phyloP scores from a whole-genome alignment of 345 rosid species.

The Chamaenerion angustifolium region DNA sequence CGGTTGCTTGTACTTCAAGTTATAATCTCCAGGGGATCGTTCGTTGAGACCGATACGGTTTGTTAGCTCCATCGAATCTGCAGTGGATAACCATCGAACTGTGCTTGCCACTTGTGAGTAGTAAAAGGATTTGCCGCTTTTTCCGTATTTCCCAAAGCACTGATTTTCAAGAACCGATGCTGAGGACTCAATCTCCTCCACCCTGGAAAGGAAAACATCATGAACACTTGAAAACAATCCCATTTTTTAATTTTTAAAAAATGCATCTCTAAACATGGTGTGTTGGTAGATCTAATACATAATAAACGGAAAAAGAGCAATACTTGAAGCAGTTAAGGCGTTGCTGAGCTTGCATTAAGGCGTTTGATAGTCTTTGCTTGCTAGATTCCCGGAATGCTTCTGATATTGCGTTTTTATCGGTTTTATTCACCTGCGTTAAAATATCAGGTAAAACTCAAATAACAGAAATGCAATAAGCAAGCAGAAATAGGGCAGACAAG shows the following conservation, averaged over 20 bases:
- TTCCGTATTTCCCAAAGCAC: conserved; percentile 66
- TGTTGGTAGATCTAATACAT: neutral
- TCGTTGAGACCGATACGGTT: conserved; percentile 18
- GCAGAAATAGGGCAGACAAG: neutral
- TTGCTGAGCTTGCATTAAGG: conserved; percentile 43
- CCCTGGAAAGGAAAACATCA: conserved; percentile 36
- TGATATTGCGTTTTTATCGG: conserved; percentile 51
- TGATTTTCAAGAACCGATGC: conserved; percentile 59
- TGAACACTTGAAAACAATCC: neutral
- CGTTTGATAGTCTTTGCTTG: conserved; percentile 48
- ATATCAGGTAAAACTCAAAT: conserved; percentile 1
- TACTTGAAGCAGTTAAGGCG: conserved; percentile 34
- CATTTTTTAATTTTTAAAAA: too few relatives aligned
- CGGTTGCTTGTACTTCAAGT: conserved; percentile 13
- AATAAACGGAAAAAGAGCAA: neutral
- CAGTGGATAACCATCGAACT: conserved; percentile 57
- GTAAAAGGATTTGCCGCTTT: conserved; percentile 75
- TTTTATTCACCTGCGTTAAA: conserved; percentile 33
- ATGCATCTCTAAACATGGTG: too few relatives aligned
- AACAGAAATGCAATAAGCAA: neutral
- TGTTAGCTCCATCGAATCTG: conserved; percentile 28
- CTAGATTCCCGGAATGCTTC: conserved; percentile 53
- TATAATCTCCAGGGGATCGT: conserved; percentile 9
- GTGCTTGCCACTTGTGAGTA: conserved; percentile 76
- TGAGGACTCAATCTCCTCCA: conserved; percentile 35